Evolutionary conservation across 1,139 yeast species (phyloP), one percentile per base, ranked within the genome.

Genomic region (Candida sanyaensis): DNA sequence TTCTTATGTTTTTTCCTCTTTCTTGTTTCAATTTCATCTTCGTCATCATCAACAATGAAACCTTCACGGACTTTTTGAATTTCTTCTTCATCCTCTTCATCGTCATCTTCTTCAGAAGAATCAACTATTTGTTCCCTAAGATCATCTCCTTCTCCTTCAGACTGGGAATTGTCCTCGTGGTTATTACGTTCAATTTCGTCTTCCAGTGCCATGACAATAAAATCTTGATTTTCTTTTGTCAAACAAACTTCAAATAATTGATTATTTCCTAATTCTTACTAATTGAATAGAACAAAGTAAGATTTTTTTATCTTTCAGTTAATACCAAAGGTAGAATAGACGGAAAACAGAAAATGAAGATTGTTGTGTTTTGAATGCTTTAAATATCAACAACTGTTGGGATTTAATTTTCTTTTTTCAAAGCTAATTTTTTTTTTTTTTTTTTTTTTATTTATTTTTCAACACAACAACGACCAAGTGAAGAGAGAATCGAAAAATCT

Each of bases 1-100:
- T 64, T 65, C 65, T 62, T 71, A 57, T 64, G 72, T 54, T 64
- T 65, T 52, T 63, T 74, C 59, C 56, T 70, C 52, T 62, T 74
- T 59, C 56, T 71, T 52, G 55, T 64, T 49, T 70, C 78, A 5
- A 72, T 75, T 33, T 64, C 75, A 13, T 81, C 89, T 28, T 84
- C 95, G 46, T 87, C 96, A 57, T 90, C 97, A 59, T 90, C 97
- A 10, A 91, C 97, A 61, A 92, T 92, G 67, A 92, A 91, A 0
- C 97, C 98, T 56, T 90, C 96, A 48, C 93, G 83, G 37, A 92
- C 86, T 65, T 83, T 79, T 55, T 81, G 73, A 42, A 84, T 81
- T 55, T 86, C 93, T 53, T 86, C 93, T 61, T 84, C 92, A 57
- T 85, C 89, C 27, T 83, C 87, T 12, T 86, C 92, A 41, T 81